phyloP scores from a whole-genome alignment of 2,329 filamentous ascomycete species.

The Ophiostoma novo-ulmi region DNA sequence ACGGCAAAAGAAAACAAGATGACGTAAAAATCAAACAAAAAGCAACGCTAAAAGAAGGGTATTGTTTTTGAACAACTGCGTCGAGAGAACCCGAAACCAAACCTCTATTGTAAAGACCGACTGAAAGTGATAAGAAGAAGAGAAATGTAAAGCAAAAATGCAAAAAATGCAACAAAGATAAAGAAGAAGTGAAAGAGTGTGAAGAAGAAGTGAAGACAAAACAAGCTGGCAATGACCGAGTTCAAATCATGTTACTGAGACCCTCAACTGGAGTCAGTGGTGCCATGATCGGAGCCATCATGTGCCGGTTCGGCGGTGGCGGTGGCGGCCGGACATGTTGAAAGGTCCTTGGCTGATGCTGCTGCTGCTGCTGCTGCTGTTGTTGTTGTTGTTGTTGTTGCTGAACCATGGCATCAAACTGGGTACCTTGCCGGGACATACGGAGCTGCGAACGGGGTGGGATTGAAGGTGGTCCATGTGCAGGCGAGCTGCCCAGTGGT shows the following conservation, averaged over 20 bases:
- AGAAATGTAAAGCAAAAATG: not conserved
- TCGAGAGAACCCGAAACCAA: conserved; percentile 14
- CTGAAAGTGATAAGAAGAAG: not conserved
- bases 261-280: conserved; percentile 38
- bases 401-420: conserved; percentile 8
- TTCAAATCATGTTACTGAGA: conserved; percentile 45
- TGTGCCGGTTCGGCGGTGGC: conserved; percentile 30
- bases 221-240: not conserved
- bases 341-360: conserved; percentile 12
- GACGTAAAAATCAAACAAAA: not conserved
- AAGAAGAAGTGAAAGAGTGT: not conserved
- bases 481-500: conserved; percentile 17
- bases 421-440: conserved; percentile 6
- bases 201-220: not conserved
- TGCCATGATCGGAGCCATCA: conserved; percentile 24
- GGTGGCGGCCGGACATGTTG: conserved; percentile 29
- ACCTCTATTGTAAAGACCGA: conserved; percentile 9
- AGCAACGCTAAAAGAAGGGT: conserved; percentile 13
- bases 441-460: conserved; percentile 19
- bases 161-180: not conserved
- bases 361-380: conserved; percentile 12
- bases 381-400: conserved; percentile 14
- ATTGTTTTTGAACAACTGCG: conserved; percentile 15
- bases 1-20: not conserved
- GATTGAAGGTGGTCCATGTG: conserved; percentile 10